Percentiles rank a stretch among this genome's conserved stretches.
These are phyloP conservation scores for Jatropha podagrica DNA, from an alignment of 441 rosid species.

Conservation along the genomic window DNA sequence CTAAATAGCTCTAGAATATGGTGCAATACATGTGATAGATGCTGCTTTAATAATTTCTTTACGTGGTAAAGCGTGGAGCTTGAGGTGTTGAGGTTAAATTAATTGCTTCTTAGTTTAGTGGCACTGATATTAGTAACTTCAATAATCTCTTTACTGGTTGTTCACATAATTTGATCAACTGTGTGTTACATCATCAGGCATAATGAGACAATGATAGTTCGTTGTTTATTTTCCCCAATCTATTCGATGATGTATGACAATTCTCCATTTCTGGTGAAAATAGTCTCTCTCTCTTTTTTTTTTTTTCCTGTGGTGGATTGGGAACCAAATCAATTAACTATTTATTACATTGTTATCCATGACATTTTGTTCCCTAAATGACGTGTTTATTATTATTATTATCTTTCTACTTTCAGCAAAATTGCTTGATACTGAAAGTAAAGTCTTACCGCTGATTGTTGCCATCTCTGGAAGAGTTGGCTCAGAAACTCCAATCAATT, in stretches of 20 bases:
- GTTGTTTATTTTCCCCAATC: not conserved
- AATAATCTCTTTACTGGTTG: not conserved
- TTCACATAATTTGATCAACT: not conserved
- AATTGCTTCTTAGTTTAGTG: not conserved
- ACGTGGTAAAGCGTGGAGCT: not conserved
- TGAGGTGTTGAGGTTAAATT: not conserved
- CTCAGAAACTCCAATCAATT: slow-evolving; percentile 80
- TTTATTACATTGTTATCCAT: not conserved
- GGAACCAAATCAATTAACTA: not conserved
- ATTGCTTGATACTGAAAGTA: slow-evolving; percentile 72
- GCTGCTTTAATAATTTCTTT: not conserved
- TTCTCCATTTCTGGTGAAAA: too few species aligned
- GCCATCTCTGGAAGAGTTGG: slow-evolving; percentile 89
- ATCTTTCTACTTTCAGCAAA: slow-evolving; percentile 54
- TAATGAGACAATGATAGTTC: not conserved
- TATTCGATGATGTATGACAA: not conserved
- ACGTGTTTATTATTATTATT: not conserved
- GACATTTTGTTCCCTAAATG: not conserved
- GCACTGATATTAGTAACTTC: not conserved
- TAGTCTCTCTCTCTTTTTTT: not conserved
- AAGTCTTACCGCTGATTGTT: slow-evolving; percentile 75
- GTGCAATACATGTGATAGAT: not conserved
- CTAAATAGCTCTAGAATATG: not conserved
- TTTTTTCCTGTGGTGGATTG: not conserved
- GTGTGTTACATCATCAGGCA: not conserved